Conservation (phyloP, 495 filamentous ascomycete genomes). For the Penicillium macrosclerotiorum region DNA sequence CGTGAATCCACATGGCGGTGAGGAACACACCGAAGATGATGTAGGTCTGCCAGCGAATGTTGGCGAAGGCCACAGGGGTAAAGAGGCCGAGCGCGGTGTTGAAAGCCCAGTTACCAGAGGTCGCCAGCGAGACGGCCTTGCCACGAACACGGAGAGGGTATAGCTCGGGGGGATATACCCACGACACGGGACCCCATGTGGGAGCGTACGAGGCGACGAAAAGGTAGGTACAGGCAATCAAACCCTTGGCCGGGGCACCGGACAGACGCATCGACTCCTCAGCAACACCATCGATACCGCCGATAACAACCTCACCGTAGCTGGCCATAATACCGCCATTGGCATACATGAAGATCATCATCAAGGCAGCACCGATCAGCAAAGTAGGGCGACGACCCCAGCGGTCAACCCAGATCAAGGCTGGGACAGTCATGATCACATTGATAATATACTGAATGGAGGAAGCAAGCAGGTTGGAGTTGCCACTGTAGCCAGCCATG, state of each 20-base stretch:
- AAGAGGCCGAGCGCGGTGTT: constrained; percentile 78
- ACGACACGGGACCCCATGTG: constrained; percentile 63
- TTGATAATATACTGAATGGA: constrained; percentile 72
- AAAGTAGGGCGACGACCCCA: constrained; percentile 64
- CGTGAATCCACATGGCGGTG: constrained; percentile 64
- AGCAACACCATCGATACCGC: constrained; percentile 35
- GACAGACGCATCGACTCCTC: constrained; percentile 37
- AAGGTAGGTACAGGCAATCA: constrained; percentile 65
- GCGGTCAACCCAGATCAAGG: constrained; percentile 56
- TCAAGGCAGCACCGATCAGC: constrained; percentile 62
- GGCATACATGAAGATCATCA: constrained; percentile 66
- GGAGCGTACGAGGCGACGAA: constrained; percentile 58
- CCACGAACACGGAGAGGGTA: constrained; percentile 62
- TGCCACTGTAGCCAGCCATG: constrained; percentile 37
- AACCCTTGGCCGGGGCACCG: constrained; percentile 47
- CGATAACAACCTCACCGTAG: constrained; percentile 49
- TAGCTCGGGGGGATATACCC: constrained; percentile 66
- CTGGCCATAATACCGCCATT: constrained; percentile 64
- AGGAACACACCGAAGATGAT: constrained; percentile 75
- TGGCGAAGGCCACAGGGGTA: constrained; percentile 65
- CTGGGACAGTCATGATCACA: constrained; percentile 51
- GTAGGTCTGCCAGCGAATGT: constrained; percentile 71
- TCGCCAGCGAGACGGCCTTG: constrained; percentile 64
- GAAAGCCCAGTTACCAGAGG: constrained; percentile 72
- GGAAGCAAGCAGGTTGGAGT: constrained; percentile 52